These are phyloP conservation scores for Juglanconis oblonga DNA, from an alignment of 2,329 filamentous ascomycete genomes.

Conservation along the genomic window DNA sequence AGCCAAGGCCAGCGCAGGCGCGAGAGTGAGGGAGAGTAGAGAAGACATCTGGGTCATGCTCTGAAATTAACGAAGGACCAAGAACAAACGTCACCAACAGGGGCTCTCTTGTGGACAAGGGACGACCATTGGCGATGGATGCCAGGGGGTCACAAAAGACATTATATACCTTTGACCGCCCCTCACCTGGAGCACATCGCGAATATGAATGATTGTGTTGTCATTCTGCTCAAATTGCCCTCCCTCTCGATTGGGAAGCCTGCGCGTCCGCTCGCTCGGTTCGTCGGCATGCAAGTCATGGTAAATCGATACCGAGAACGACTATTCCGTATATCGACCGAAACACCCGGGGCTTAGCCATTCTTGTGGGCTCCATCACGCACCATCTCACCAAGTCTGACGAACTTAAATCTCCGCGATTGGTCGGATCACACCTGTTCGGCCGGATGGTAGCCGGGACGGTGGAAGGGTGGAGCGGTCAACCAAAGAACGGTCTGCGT, in stretches of 20 bases:
- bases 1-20: conserved; percentile 7
- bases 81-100: background rate
- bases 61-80: background rate
- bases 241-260: background rate
- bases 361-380: background rate
- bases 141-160: background rate
- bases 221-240: background rate
- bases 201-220: background rate
- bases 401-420: background rate
- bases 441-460: too few species aligned
- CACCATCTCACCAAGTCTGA: background rate
- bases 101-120: background rate
- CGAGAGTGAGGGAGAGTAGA: conserved; percentile 3
- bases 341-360: background rate
- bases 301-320: background rate
- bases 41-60: conserved; percentile 1
- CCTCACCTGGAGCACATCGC: background rate
- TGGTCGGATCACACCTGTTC: background rate
- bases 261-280: background rate
- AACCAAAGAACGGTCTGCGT: too few species aligned
- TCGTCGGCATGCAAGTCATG: background rate
- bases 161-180: background rate
- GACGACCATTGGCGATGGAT: background rate
- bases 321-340: background rate
- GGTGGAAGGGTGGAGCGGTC: too few species aligned